These are phyloP conservation scores for Infundibulicybe gibba DNA, from an alignment of 768 basidiomycete species.

Conservation along the genomic window DNA sequence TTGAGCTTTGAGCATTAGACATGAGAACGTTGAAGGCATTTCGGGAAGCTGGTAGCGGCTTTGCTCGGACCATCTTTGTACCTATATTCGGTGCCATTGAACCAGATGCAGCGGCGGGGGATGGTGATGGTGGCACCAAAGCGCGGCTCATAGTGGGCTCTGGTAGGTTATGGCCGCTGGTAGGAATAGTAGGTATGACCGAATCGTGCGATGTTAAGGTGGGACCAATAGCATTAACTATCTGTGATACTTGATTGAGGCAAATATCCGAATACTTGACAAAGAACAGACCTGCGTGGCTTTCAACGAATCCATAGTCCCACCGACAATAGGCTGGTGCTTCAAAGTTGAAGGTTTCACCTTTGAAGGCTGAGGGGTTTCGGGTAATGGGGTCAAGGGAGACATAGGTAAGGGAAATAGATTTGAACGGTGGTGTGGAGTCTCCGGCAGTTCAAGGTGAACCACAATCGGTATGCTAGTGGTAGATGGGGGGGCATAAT, in stretches of 20 bases:
- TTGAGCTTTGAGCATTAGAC: background rate
- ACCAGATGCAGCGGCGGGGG: too few relatives aligned
- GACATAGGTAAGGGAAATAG: conserved; percentile 24
- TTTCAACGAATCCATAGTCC: conserved; percentile 14
- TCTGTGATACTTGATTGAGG: too few relatives aligned
- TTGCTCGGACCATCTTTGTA: conserved; percentile 2
- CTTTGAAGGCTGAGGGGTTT: conserved; percentile 35
- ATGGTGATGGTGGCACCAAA: too few relatives aligned
- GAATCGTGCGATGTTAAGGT: too few relatives aligned
- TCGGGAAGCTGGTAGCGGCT: background rate
- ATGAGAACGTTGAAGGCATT: background rate
- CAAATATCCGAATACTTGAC: background rate
- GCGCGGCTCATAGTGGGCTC: too few relatives aligned
- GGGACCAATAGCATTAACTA: too few relatives aligned
- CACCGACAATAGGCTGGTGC: conserved; percentile 7
- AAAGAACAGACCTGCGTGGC: conserved; percentile 17
- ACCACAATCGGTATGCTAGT: background rate
- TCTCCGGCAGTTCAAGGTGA: conserved; percentile 14
- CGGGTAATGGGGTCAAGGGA: conserved; percentile 49
- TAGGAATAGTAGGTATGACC: too few relatives aligned
- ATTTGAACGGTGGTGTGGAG: conserved; percentile 12
- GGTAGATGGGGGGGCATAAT: conserved; percentile 10
- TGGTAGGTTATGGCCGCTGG: too few relatives aligned
- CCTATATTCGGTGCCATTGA: background rate
- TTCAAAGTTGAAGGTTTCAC: background rate